phyloP scores from a whole-genome alignment of 164 flowering plant species.

The Liriodendron chinense region DNA sequence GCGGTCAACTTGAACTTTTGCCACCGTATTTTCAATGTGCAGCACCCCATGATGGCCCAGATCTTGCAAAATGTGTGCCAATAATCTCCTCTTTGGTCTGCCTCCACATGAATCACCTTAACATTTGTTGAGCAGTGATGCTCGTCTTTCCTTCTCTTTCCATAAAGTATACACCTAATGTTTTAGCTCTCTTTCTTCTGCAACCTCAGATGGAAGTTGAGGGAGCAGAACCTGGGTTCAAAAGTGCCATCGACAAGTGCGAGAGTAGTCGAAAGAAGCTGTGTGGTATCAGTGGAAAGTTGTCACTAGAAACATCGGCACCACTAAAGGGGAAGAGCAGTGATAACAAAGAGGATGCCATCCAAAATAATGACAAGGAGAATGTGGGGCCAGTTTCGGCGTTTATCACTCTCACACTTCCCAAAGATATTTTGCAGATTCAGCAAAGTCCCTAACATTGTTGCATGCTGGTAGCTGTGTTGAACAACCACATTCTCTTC shows the following conservation, averaged over 20 bases:
- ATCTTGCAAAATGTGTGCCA: not conserved
- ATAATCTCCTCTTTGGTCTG: not conserved
- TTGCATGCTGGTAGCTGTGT: not conserved
- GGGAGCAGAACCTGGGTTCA: not conserved
- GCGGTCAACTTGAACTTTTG: not conserved
- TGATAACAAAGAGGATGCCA: slow-evolving; percentile 16
- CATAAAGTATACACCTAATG: not conserved
- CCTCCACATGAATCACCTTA: not conserved
- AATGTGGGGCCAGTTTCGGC: slow-evolving; percentile 2
- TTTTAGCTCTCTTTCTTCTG: not conserved
- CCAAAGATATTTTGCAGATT: slow-evolving; percentile 7
- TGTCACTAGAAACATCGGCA: slow-evolving; percentile 29
- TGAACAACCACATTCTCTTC: slow-evolving; percentile 12
- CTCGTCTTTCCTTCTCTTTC: too few relatives aligned
- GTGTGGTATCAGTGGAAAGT: slow-evolving; percentile 22
- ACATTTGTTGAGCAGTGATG: too few relatives aligned
- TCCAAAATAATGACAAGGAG: slow-evolving; percentile 11
- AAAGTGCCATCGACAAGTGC: not conserved
- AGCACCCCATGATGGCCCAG: not conserved
- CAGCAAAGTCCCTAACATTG: slow-evolving; percentile 3
- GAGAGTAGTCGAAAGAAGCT: slow-evolving; percentile 11
- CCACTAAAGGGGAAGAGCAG: slow-evolving; percentile 13
- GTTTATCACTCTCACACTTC: slow-evolving; percentile 6
- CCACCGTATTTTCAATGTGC: too few relatives aligned
- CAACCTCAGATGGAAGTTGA: slow-evolving; percentile 32